Evolutionary conservation across 2,329 filamentous ascomycete genomes (phyloP).

Genomic region (Domatiomyces globalis): DNA sequence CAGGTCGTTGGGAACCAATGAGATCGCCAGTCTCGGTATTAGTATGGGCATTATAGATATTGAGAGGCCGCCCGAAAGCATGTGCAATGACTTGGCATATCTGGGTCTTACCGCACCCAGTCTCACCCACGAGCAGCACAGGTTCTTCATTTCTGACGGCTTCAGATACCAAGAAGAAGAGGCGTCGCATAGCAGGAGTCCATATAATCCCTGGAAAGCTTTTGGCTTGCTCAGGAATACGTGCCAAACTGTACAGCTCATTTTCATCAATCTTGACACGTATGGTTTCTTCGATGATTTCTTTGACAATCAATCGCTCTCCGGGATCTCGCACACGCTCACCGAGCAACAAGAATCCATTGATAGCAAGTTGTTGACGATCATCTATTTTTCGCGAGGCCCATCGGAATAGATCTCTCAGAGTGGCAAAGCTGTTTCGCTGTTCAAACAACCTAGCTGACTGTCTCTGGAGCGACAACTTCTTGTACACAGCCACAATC

Average conservation of each 20-base stretch:
- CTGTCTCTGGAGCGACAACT: slow-evolving; percentile 78
- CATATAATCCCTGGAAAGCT: slow-evolving; percentile 52
- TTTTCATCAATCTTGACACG: slow-evolving; percentile 66
- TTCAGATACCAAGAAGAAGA: slow-evolving; percentile 78
- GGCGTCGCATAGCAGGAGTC: slow-evolving; percentile 84
- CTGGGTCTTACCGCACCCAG: slow-evolving; percentile 94
- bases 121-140: slow-evolving; percentile 87
- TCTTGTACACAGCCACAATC: slow-evolving; percentile 88
- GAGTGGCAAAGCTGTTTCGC: slow-evolving; percentile 90
- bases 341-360: slow-evolving; percentile 91
- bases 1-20: slow-evolving; percentile 84
- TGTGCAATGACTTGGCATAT: slow-evolving; percentile 86
- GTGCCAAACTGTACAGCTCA: slow-evolving; percentile 48
- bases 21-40: slow-evolving; percentile 96
- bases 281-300: slow-evolving; percentile 80
- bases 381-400: slow-evolving; percentile 72
- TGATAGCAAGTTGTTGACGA: slow-evolving; percentile 72
- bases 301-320: slow-evolving; percentile 71
- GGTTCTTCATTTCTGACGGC: slow-evolving; percentile 85
- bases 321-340: slow-evolving; percentile 87
- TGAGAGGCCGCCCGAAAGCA: slow-evolving; percentile 57
- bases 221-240: slow-evolving; percentile 23
- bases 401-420: slow-evolving; percentile 94
- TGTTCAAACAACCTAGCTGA: slow-evolving; percentile 88
- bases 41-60: slow-evolving; percentile 93